Evolutionary conservation across 2,329 filamentous ascomycete genomes (phyloP).

Genomic region (Colletotrichum sansevieriae): DNA sequence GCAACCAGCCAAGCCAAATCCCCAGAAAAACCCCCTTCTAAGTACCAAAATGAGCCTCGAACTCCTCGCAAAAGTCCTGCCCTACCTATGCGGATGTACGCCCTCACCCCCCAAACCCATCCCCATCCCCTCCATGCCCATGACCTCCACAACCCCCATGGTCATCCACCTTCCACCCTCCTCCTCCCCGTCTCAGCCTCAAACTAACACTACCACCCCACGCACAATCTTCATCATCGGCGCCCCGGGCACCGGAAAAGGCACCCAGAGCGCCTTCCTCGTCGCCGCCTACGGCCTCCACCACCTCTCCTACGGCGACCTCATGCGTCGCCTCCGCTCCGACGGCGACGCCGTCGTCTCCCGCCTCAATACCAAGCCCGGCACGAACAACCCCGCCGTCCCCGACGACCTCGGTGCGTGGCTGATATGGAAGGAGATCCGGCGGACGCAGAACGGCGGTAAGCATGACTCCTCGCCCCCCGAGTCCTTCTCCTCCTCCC

Average conservation of each 20-base stretch:
- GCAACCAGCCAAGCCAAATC: too few species aligned
- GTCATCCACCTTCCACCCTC: not conserved
- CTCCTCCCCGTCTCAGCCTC: not conserved
- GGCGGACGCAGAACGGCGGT: too few species aligned
- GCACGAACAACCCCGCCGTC: not conserved
- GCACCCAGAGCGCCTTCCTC: not conserved
- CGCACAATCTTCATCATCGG: constrained; percentile 16
- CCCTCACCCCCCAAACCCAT: too few species aligned
- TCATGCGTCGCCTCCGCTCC: constrained; percentile 3
- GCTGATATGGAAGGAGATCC: not conserved
- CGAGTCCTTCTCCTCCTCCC: too few species aligned
- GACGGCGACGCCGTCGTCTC: not conserved
- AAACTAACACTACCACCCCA: not conserved
- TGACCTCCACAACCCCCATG: not conserved
- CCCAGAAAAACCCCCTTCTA: too few species aligned
- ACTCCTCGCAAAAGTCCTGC: not conserved
- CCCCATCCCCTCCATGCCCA: too few species aligned
- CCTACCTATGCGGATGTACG: not conserved
- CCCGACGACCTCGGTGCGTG: constrained; percentile 1
- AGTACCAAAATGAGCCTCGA: not conserved
- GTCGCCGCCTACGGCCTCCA: not conserved
- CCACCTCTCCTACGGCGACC: constrained; percentile 11
- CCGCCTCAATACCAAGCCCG: not conserved
- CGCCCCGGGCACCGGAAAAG: not conserved
- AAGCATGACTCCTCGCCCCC: too few species aligned